These are phyloP conservation scores for Mycena venus DNA, from an alignment of 768 basidiomycete genomes.

Conservation along the genomic window DNA sequence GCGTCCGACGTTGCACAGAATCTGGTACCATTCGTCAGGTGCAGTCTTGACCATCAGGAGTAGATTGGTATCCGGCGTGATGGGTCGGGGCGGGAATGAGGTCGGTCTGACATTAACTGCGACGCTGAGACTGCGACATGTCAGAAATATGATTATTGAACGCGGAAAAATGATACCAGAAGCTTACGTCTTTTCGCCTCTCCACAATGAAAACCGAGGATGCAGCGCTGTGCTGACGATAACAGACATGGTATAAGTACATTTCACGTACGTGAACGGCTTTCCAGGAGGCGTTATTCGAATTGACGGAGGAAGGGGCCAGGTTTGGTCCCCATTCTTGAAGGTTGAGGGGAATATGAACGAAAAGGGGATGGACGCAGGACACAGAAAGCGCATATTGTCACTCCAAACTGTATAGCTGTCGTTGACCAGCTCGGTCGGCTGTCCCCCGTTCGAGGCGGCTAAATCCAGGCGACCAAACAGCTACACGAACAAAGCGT, in stretches of 20 bases:
- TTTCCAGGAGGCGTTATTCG: conserved; percentile 11
- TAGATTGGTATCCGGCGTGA: conserved; percentile 52
- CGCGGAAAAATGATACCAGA: neutral
- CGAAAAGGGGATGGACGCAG: conserved; percentile 15
- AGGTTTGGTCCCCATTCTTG: conserved; percentile 10
- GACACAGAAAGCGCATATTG: conserved; percentile 4
- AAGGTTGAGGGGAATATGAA: conserved; percentile 27
- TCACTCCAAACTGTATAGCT: conserved; percentile 26
- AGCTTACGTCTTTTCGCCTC: conserved; percentile 20
- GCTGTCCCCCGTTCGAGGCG: conserved; percentile 6
- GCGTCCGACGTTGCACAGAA: conserved; percentile 41
- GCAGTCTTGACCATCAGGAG: conserved; percentile 55
- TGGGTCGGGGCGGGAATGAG: conserved; percentile 50
- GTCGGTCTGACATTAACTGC: conserved; percentile 52
- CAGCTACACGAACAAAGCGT: neutral
- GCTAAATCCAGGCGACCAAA: conserved; percentile 25
- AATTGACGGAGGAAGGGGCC: conserved; percentile 24
- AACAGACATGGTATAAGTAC: conserved; percentile 18
- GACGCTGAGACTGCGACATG: conserved; percentile 45
- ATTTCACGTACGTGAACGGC: conserved; percentile 16
- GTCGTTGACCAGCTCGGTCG: conserved; percentile 17
- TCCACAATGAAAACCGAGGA: conserved; percentile 21
- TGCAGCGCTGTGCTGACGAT: conserved; percentile 20
- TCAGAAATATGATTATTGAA: neutral
- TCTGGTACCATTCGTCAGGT: conserved; percentile 61